Evolutionary conservation across 192 early-diverging fungal genomes (phyloP), one percentile per base, ranked within the genome.

Genomic region (Spizellomyces sp.): DNA sequence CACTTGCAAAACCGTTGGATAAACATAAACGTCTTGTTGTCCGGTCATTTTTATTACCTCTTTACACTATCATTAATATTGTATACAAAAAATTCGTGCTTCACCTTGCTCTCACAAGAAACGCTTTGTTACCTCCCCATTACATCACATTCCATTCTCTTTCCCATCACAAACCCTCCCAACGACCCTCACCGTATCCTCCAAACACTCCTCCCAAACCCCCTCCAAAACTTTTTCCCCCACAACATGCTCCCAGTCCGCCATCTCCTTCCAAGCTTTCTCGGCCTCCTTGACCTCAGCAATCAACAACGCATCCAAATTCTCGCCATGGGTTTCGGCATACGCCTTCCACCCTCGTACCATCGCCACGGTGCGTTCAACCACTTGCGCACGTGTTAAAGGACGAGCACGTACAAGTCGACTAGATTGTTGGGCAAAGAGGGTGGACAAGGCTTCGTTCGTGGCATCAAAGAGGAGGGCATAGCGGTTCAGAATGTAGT

Each of bases 231-330:
- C 61, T 5, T 8, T 45, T 45, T 71, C 73, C 42, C 73, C 50
- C 10, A n/a, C 59, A 46, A 65, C 12, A 62, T 36, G 14, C 43
- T 64, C 62, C 19, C 44, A 60, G 27, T 56, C 59, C 56, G 8
- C 10, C 61, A 67, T 9, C 45, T 44, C 56, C 47, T 47, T 64
- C 79, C 79, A 81, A 7, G 45, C 47, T 15, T 50, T 22, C 44
- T 81, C 79, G 14, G 74, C 76, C 0, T 54, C 5, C 42, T 74
- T 73, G 43, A 81, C 73, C 45, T 75, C 60, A 9, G 62, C 55
- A 42, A 81, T 77, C 54, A 81, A 60, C 65, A 81, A 64, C 10
- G 69, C 58, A 54, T 81, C 79, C 36, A 81, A 67, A 55, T 81
- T 81, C 61, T 81, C 79, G 8, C 75, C 79, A 42, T 75, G 56